A percentile compares a stretch with the other conserved stretches of the same genome.
Evolutionary conservation across 805 yeast genomes (phyloP).

Genomic region (Saccharomycopsis capsularis): DNA sequence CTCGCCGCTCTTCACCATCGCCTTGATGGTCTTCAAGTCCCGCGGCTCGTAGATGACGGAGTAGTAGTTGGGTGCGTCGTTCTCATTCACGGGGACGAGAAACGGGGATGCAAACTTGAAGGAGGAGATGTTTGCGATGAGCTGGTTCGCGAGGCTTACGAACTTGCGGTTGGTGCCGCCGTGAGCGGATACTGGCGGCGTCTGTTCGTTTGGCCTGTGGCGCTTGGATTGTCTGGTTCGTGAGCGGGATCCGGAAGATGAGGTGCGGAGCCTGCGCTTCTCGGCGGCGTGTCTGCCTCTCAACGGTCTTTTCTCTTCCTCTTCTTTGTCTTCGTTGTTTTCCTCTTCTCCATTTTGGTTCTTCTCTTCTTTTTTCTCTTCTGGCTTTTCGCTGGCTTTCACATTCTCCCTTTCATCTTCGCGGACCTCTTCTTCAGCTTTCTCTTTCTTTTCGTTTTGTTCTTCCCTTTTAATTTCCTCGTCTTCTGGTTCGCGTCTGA

Average conservation of each 20-base stretch:
- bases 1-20: constrained; percentile 50
- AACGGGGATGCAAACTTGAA: constrained; percentile 72
- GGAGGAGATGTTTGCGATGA: constrained; percentile 58
- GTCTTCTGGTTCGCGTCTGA: not conserved
- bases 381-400: constrained; percentile 17
- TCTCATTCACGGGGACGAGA: constrained; percentile 56
- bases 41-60: constrained; percentile 55
- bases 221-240: constrained; percentile 1
- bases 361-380: constrained; percentile 4
- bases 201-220: not conserved
- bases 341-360: constrained; percentile 9
- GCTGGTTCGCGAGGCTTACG: constrained; percentile 52
- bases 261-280: not conserved
- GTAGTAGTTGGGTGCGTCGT: constrained; percentile 65
- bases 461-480: constrained; percentile 3
- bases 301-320: not conserved
- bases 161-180: constrained; percentile 42
- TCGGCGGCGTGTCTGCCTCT: constrained; percentile 1
- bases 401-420: constrained; percentile 15
- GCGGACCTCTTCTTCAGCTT: constrained; percentile 2
- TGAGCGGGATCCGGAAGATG: not conserved
- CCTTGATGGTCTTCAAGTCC: constrained; percentile 58
- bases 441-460: not conserved
- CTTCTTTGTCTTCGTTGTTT: constrained; percentile 17
- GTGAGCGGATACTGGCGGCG: not conserved